A percentile compares a stretch with the other conserved stretches of the same genome.
These are phyloP conservation scores for Psidium friedrichsthalianum DNA, from an alignment of 345 rosid species.

Conservation along the genomic window DNA sequence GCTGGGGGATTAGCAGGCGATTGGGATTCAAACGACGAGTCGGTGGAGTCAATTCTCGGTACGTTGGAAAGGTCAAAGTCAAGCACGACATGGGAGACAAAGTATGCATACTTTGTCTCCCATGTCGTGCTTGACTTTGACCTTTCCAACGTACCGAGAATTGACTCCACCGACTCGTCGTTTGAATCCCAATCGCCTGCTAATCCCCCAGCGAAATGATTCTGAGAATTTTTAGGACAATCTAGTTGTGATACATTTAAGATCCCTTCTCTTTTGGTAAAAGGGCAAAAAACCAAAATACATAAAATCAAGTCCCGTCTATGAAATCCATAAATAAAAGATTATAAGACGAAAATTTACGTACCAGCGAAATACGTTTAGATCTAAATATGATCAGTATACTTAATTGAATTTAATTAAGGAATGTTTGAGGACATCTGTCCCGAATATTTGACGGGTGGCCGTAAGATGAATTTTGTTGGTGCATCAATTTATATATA, in stretches of 20 bases:
- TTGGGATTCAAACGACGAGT: neutral
- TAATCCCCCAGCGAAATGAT: neutral
- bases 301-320: neutral
- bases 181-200: neutral
- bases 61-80: neutral
- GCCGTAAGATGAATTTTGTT: no score
- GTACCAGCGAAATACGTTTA: fast-evolving
- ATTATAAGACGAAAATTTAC: neutral
- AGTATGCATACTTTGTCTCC: neutral
- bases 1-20: neutral
- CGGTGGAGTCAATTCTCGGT: neutral
- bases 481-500: no score
- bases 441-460: neutral
- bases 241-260: neutral
- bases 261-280: no score
- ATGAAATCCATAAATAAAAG: neutral
- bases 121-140: neutral
- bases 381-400: neutral
- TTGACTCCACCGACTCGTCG: neutral
- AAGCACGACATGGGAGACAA: neutral
- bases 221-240: neutral
- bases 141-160: neutral
- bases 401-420: neutral
- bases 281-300: no score
- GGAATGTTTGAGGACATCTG: neutral